phyloP scores from a whole-genome alignment of 148 eudicot genomes.

The Dysphania ambrosioides region DNA sequence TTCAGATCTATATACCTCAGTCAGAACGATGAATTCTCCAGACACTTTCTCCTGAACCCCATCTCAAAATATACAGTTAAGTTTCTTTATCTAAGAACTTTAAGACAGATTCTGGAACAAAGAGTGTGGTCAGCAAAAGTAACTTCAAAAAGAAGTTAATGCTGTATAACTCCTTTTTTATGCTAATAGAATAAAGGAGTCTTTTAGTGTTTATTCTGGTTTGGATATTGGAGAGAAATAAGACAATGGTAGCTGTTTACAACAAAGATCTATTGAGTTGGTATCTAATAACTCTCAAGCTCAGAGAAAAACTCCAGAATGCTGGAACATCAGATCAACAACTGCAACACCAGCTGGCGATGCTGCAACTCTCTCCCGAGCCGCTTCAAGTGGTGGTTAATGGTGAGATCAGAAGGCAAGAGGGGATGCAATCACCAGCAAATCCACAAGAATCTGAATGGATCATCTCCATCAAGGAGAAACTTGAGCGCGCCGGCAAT shows the following conservation, averaged over 20 bases:
- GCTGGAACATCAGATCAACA: conserved; percentile 4
- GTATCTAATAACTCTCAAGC: conserved; percentile 85
- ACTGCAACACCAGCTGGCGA: conserved; percentile 28
- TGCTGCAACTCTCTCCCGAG: conserved; percentile 20
- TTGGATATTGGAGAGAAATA: conserved; percentile 2
- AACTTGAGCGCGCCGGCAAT: conserved; percentile 50
- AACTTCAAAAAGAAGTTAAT: neutral
- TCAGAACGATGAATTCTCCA: neutral
- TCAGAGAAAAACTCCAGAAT: conserved; percentile 63
- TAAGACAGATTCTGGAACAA: conserved; percentile 14
- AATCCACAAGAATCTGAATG: conserved; percentile 55
- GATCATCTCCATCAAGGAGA: conserved; percentile 56
- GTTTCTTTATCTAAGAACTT: neutral
- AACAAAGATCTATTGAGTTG: conserved; percentile 91
- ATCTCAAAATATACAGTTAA: neutral
- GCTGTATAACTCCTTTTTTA: neutral
- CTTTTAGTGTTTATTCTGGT: neutral
- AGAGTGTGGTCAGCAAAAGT: conserved; percentile 16
- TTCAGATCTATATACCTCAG: neutral
- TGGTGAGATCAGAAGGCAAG: conserved; percentile 10
- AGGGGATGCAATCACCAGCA: conserved; percentile 9
- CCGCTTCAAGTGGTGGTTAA: conserved; percentile 29
- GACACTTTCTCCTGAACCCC: neutral
- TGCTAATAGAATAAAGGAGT: conserved; percentile 7
- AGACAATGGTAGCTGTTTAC: conserved; percentile 86